Conservation (phyloP, 768 basidiomycete genomes). For the Calocera cornea region DNA sequence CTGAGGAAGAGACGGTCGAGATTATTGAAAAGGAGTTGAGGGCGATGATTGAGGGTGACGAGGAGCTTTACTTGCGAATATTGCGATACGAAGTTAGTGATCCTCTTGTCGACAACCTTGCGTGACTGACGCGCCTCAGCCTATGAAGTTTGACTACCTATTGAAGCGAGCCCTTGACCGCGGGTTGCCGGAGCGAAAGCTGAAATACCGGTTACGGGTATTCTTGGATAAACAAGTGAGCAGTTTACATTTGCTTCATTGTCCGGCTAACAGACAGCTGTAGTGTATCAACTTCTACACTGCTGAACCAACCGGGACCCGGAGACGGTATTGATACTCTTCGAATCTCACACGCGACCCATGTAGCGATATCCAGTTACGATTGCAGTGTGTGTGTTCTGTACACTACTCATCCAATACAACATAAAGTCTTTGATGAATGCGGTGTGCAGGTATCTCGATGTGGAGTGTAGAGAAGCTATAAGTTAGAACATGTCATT, state of each 20-base stretch:
- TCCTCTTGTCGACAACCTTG: neutral
- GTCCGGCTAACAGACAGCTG: neutral
- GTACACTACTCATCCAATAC: neutral
- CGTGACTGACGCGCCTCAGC: conserved; percentile 27
- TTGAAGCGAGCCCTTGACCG: conserved; percentile 28
- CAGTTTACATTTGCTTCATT: neutral
- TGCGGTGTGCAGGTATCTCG: neutral
- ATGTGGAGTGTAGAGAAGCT: neutral
- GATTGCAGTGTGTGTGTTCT: neutral
- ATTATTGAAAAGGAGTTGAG: conserved; percentile 8
- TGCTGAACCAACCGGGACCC: conserved; percentile 20
- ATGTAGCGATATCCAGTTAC: too few relatives aligned
- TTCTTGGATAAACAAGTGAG: conserved; percentile 47
- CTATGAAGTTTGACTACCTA: conserved; percentile 45
- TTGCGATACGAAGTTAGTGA: conserved; percentile 47
- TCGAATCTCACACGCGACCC: neutral
- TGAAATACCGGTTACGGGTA: conserved; percentile 30
- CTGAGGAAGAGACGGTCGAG: conserved; percentile 8
- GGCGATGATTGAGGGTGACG: conserved; percentile 23
- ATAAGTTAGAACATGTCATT: neutral
- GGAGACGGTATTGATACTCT: conserved; percentile 9
- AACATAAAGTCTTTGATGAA: neutral
- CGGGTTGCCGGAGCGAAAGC: conserved; percentile 22
- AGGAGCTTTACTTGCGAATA: conserved; percentile 39
- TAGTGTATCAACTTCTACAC: conserved; percentile 47